Base-by-base conservation (phyloP, 352 stramenopile species). In the Globisporangium okanoganense region DNA sequence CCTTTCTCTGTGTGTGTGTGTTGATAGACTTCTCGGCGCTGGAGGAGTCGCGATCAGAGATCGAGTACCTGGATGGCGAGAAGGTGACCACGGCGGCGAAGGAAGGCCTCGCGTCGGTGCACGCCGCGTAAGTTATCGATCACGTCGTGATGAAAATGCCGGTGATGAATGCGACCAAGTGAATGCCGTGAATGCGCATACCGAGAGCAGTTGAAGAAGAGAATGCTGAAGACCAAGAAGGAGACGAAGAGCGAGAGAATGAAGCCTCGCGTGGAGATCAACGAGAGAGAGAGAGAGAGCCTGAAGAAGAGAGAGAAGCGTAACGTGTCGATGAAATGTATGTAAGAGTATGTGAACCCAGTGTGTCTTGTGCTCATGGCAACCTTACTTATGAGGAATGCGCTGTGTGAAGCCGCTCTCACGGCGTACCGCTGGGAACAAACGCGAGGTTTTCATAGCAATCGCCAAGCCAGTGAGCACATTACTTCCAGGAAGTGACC, bases 21-120 rank as follows among this genome's bases (percentile, higher is more conserved):
- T 64, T 22, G 31, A n/a, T 41, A 88, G 81, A 86, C 54, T 88
- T 90, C 45, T n/a, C 59, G n/a, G 62, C 67, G 41, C 61, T 88
- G 27, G 79, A 87, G 56, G 81, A 90, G 57, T 83, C 77, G 45
- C 77, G 81, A 22, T 78, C 76, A 12, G 69, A 74, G 53, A 58
- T 85, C 55, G 73, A 72, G 29, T 85, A 79, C 53, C 47, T 85
- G 20, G 73, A 72, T 18, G 76, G 76, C 49, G 76, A 76, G 16
- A 62, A 74, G 50, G 35, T 13, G 47, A 52, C 20, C 58, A 66
- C 41, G 62, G 69, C 35, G 4, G 20, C 31, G 12, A 50, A 9
- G 24, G 45, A 47, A 3, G 43, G 24, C 16, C 68, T 62, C 10
- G 75, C 67, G n/a, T 73, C 70, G 1, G 72, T 83, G 10, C 60